Conservation (phyloP, 352 stramenopile species). For the Phytophthora pini region DNA sequence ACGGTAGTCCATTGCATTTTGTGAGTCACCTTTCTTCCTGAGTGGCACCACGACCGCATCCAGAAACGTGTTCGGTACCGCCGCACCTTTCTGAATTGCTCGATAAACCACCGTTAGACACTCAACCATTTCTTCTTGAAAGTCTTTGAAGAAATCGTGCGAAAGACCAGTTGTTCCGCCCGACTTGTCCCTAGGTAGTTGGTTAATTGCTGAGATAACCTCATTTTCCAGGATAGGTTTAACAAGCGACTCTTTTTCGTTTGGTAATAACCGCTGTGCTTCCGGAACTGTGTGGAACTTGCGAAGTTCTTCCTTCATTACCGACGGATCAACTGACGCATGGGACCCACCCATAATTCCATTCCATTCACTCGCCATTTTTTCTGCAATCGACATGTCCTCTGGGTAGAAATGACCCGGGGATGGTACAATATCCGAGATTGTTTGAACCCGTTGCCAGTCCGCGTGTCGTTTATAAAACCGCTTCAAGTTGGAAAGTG, state of each 20-base stretch:
- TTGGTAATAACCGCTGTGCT: neutral
- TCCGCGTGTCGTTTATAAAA: slow-evolving; percentile 4
- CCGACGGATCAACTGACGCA: neutral
- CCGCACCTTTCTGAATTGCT: neutral
- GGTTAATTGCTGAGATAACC: neutral
- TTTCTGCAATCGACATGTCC: neutral
- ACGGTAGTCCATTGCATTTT: neutral
- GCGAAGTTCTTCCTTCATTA: neutral
- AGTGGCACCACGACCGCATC: neutral
- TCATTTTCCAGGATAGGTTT: neutral
- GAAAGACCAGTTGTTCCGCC: neutral
- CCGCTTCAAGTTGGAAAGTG: neutral
- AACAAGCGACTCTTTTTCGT: neutral
- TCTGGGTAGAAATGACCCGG: slow-evolving; percentile 6
- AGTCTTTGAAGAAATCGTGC: slow-evolving; percentile 9
- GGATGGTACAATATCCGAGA: neutral
- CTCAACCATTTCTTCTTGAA: neutral
- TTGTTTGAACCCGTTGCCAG: slow-evolving; percentile 8
- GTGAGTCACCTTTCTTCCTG: neutral
- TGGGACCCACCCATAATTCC: slow-evolving; percentile 5
- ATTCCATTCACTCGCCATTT: slow-evolving; percentile 11
- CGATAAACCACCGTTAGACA: neutral
- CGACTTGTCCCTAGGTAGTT: neutral
- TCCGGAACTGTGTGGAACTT: neutral
- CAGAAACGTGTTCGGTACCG: neutral